These are phyloP conservation scores for Vigna trinervia DNA, from an alignment of 306 rosid genomes.

Conservation along the genomic window DNA sequence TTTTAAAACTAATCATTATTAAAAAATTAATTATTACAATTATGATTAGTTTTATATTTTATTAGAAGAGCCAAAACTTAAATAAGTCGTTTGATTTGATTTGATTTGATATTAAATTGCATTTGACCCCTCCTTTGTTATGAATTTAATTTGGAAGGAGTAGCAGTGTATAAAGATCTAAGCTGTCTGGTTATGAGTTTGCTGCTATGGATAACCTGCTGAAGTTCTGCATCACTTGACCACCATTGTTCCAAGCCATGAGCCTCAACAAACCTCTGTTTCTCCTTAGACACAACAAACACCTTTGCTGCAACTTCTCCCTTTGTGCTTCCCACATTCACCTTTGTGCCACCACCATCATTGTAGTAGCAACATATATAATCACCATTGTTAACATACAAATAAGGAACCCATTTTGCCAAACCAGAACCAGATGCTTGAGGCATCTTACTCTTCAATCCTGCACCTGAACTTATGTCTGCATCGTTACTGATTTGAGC, in stretches of 20 bases:
- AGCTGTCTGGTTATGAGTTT: slow-evolving; percentile 87
- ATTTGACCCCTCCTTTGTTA: background rate
- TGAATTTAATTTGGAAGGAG: slow-evolving; percentile 50
- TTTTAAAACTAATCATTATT: too few species aligned
- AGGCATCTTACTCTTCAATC: slow-evolving; percentile 63
- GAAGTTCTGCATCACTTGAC: slow-evolving; percentile 91
- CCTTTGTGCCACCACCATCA: slow-evolving; percentile 64
- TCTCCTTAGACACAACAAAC: slow-evolving; percentile 87
- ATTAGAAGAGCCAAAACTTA: too few species aligned
- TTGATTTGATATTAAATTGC: background rate
- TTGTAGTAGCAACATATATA: slow-evolving; percentile 89
- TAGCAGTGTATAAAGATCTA: slow-evolving; percentile 66
- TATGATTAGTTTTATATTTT: too few species aligned
- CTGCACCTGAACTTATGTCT: slow-evolving; percentile 44
- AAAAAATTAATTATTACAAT: too few species aligned
- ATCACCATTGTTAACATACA: slow-evolving; percentile 89
- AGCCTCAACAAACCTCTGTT: slow-evolving; percentile 91
- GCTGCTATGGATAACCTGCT: slow-evolving; percentile 75
- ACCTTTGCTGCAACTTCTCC: slow-evolving; percentile 75
- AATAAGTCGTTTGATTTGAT: too few species aligned
- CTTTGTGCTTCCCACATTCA: slow-evolving; percentile 48
- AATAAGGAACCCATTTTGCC: slow-evolving; percentile 85
- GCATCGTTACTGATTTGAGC: slow-evolving; percentile 48
- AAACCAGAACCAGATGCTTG: slow-evolving; percentile 49
- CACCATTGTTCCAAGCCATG: slow-evolving; percentile 98